Percentiles rank a stretch among this genome's conserved stretches.
Evolutionary conservation across 2,329 filamentous ascomycete species (phyloP).

Genomic region (Saccharata proteae): DNA sequence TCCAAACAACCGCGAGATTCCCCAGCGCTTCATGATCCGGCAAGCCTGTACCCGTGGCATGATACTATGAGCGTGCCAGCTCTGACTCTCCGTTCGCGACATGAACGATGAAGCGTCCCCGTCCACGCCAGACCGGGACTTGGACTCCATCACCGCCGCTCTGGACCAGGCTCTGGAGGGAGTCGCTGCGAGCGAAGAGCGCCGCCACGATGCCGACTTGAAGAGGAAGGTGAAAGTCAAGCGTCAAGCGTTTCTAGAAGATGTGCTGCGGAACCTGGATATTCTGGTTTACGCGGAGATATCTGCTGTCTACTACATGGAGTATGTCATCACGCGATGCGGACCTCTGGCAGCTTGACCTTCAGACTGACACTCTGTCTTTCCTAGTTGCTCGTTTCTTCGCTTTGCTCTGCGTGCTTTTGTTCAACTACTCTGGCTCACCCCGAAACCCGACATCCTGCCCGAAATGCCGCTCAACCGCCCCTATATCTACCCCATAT

Average conservation of each 20-base stretch:
- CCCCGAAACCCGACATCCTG: slow-evolving; percentile 43
- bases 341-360: no score
- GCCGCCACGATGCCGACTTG: slow-evolving; percentile 12
- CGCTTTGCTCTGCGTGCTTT: slow-evolving; percentile 43
- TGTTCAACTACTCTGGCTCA: slow-evolving; percentile 46
- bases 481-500: slow-evolving; percentile 42
- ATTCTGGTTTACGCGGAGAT: slow-evolving; percentile 50
- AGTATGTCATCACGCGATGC: slow-evolving; percentile 39
- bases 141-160: neutral
- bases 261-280: slow-evolving; percentile 45
- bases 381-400: slow-evolving; percentile 43
- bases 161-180: neutral
- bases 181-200: neutral
- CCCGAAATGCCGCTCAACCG: slow-evolving; percentile 37
- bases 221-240: slow-evolving; percentile 23
- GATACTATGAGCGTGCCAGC: slow-evolving; percentile 5
- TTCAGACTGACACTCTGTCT: slow-evolving; percentile 1
- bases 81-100: slow-evolving; percentile 13
- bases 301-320: slow-evolving; percentile 50
- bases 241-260: slow-evolving; percentile 34
- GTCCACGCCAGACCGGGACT: slow-evolving; percentile 12
- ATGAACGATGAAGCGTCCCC: slow-evolving; percentile 29
- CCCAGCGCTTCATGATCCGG: no score
- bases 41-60: no score
- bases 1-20: no score